Percentiles rank a stretch among this genome's conserved stretches.
phyloP scores from a whole-genome alignment of 2,329 filamentous ascomycete species.

The Pseudogymnoascus sp. region DNA sequence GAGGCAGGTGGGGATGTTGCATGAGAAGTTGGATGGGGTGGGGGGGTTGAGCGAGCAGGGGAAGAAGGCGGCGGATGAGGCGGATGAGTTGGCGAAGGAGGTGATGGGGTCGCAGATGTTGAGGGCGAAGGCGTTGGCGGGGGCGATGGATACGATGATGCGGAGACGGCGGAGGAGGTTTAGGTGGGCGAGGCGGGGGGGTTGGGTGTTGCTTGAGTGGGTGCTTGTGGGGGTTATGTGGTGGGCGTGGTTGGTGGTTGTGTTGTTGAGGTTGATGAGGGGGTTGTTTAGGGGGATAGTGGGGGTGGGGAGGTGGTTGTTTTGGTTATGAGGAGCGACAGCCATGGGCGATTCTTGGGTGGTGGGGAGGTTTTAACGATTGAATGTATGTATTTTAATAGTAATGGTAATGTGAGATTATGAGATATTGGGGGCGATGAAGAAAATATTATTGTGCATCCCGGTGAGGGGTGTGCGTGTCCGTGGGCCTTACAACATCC shows the following conservation, averaged over 20 bases:
- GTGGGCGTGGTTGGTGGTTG: slow-evolving; percentile 87
- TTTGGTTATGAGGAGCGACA: slow-evolving; percentile 53
- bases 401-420: slow-evolving; percentile 4
- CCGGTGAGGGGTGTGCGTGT: not conserved
- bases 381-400: slow-evolving; percentile 5
- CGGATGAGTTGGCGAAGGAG: slow-evolving; percentile 70
- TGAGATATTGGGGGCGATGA: not conserved
- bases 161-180: slow-evolving; percentile 60
- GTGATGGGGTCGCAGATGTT: slow-evolving; percentile 71
- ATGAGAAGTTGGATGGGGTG: slow-evolving; percentile 40
- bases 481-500: not conserved
- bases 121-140: slow-evolving; percentile 71
- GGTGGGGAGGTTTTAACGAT: not conserved
- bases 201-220: slow-evolving; percentile 85
- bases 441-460: not conserved
- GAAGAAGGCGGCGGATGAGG: slow-evolving; percentile 64
- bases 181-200: slow-evolving; percentile 65
- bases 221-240: slow-evolving; percentile 82
- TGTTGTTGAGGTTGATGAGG: slow-evolving; percentile 60
- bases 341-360: not conserved
- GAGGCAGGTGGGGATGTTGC: slow-evolving; percentile 18
- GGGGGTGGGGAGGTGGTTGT: slow-evolving; percentile 65
- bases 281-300: slow-evolving; percentile 55
- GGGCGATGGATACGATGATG: slow-evolving; percentile 71
- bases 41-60: slow-evolving; percentile 32